Evolutionary conservation across 139 green algal species (phyloP).

Genomic region (Bryopsis sp.): DNA sequence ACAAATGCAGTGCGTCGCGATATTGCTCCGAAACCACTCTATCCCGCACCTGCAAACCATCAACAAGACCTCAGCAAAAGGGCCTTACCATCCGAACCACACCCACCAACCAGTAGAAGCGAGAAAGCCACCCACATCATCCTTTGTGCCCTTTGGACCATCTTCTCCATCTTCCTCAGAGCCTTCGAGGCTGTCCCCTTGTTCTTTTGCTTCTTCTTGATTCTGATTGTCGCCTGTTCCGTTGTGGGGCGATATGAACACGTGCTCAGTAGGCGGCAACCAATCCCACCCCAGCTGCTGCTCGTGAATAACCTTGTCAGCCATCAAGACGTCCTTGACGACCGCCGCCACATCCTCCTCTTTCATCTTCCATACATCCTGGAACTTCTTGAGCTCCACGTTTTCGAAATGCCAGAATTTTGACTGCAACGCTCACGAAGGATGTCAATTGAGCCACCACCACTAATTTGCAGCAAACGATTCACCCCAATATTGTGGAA

Average conservation of each 20-base stretch:
- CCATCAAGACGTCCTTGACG: constrained; percentile 45
- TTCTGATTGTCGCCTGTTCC: constrained; percentile 23
- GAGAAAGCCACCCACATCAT: too few relatives aligned
- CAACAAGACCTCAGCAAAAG: not conserved
- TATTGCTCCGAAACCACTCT: not conserved
- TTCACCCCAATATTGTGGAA: not conserved
- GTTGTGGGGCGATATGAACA: constrained; percentile 40
- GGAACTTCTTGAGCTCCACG: constrained; percentile 43
- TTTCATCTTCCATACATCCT: constrained; percentile 60
- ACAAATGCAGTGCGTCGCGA: constrained; percentile 43
- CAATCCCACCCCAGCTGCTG: constrained; percentile 72
- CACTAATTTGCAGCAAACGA: not conserved
- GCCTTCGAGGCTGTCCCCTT: constrained; percentile 17
- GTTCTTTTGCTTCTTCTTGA: constrained; percentile 2
- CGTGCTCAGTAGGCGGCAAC: constrained; percentile 43
- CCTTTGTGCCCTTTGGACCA: constrained; percentile 17
- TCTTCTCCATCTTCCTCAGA: constrained; percentile 13
- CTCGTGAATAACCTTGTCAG: constrained; percentile 62
- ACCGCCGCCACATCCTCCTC: constrained; percentile 45
- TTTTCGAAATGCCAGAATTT: constrained; percentile 70
- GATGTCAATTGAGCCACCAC: not conserved
- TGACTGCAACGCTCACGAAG: constrained; percentile 30
- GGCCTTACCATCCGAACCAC: not conserved
- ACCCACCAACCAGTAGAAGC: not conserved
- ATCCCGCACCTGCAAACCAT: not conserved